A percentile compares a stretch with the other conserved stretches of the same genome.
These are phyloP conservation scores for Phytopythium sindhum DNA, from an alignment of 352 stramenopile species.

Conservation along the genomic window DNA sequence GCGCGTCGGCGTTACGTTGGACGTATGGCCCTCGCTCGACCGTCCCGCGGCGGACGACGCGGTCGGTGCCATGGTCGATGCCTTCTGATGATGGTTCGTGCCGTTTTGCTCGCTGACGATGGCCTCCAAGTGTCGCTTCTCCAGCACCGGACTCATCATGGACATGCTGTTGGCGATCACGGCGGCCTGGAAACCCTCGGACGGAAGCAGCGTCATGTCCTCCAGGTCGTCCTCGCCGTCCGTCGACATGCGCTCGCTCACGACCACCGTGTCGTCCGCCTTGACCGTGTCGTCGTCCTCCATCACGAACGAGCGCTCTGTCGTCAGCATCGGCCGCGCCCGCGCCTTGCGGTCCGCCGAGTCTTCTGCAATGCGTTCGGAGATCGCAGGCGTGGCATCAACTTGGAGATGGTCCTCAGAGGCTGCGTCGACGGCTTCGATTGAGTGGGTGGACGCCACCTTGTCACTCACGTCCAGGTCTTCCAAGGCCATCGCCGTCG, in stretches of 20 bases:
- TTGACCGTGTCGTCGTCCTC: constrained; percentile 54
- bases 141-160: constrained; percentile 3
- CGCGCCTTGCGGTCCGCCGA: not conserved
- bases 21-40: not conserved
- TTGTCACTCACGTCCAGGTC: not conserved
- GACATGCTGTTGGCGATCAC: constrained; percentile 8
- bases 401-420: not conserved
- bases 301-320: constrained; percentile 65
- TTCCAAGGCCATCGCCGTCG: not conserved
- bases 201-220: not conserved
- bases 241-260: constrained; percentile 51
- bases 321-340: constrained; percentile 55
- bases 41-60: constrained; percentile 9
- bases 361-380: not conserved
- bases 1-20: not conserved
- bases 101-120: not conserved
- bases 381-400: not conserved
- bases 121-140: not conserved
- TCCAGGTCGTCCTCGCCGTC: constrained; percentile 54
- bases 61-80: constrained; percentile 8
- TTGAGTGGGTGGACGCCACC: not conserved
- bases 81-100: not conserved
- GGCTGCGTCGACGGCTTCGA: not conserved
- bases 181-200: not conserved
- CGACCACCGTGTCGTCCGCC: constrained; percentile 59